Conservation (phyloP, 2,329 filamentous ascomycete genomes). For the Cordyceps fumosorosea region DNA sequence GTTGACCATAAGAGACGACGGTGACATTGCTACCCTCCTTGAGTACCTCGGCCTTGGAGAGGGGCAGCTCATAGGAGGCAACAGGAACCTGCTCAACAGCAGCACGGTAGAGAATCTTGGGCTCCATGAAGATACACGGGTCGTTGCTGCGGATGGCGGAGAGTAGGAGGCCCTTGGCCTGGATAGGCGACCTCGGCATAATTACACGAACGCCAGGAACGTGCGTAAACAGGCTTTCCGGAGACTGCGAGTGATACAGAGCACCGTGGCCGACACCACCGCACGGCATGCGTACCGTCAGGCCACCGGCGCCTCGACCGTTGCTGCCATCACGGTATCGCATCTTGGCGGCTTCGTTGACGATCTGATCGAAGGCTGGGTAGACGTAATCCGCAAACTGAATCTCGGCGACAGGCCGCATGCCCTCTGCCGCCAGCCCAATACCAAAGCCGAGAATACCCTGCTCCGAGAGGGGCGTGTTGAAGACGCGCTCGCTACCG, state of each 20-base stretch:
- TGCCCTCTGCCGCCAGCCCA: conserved; percentile 81
- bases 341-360: conserved; percentile 88
- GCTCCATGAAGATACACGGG: conserved; percentile 88
- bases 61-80: conserved; percentile 71
- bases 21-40: conserved; percentile 77
- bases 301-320: conserved; percentile 60
- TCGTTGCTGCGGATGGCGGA: conserved; percentile 74
- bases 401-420: conserved; percentile 89
- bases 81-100: conserved; percentile 87
- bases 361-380: conserved; percentile 87
- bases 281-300: conserved; percentile 86
- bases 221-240: conserved; percentile 82
- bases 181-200: conserved; percentile 75
- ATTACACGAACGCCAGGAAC: conserved; percentile 80
- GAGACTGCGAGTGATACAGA: conserved; percentile 82
- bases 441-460: conserved; percentile 92
- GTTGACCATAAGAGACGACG: conserved; percentile 82
- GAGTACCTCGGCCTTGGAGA: conserved; percentile 79
- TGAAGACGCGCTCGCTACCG: conserved; percentile 86
- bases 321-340: conserved; percentile 64
- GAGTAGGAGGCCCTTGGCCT: conserved; percentile 82
- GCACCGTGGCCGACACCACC: conserved; percentile 86
- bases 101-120: conserved; percentile 86
- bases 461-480: conserved; percentile 90
- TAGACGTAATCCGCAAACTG: conserved; percentile 95